These are phyloP conservation scores for Mucor mucedo DNA, from an alignment of 371 early-diverging fungal species.

Conservation along the genomic window DNA sequence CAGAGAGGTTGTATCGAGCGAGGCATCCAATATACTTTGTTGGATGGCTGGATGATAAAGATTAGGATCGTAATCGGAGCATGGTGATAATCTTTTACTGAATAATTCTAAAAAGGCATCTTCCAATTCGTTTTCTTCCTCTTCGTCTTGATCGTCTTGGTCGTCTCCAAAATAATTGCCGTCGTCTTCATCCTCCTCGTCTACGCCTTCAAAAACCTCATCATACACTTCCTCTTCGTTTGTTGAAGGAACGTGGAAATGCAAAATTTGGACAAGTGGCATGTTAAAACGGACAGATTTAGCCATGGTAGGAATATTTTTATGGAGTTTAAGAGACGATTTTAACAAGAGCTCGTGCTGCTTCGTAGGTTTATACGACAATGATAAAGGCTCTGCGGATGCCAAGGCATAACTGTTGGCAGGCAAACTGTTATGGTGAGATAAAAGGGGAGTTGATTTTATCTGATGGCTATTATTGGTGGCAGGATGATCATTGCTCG, in stretches of 20 bases:
- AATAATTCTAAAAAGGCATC: conserved; percentile 32
- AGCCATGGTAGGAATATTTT: neutral
- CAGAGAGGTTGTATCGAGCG: conserved; percentile 10
- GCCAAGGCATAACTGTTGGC: neutral
- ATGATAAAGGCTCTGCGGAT: neutral
- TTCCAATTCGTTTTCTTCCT: conserved; percentile 29
- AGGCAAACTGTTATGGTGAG: neutral
- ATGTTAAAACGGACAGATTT: conserved; percentile 66
- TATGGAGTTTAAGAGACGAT: neutral
- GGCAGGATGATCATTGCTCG: neutral
- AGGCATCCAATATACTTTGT: neutral
- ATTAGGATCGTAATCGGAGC: neutral
- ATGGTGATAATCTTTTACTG: conserved; percentile 25
- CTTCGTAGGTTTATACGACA: neutral
- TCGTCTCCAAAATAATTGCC: conserved; percentile 21
- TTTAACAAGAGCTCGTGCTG: neutral
- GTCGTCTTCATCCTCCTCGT: conserved; percentile 30
- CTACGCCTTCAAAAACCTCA: neutral
- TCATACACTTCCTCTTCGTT: neutral
- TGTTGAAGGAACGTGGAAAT: conserved; percentile 33
- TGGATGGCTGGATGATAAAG: neutral
- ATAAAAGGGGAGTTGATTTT: neutral
- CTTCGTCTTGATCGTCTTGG: conserved; percentile 13
- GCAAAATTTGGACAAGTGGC: conserved; percentile 51
- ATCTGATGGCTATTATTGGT: neutral